phyloP scores from a whole-genome alignment of 345 rosid species.

The Cardamine occulta region DNA sequence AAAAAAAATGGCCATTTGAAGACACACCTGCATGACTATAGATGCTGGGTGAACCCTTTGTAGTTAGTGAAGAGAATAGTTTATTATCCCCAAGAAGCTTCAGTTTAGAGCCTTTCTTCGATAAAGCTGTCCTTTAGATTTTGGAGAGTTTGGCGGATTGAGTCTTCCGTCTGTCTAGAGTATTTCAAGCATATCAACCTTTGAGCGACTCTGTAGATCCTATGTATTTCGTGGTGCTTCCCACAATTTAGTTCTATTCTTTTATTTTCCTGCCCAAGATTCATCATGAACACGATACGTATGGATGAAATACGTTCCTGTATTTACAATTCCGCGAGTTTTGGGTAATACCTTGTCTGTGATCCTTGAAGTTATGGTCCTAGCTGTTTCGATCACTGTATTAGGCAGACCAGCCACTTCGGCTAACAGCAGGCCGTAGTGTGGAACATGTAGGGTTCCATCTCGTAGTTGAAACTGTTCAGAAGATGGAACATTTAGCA shows the following conservation, averaged over 20 bases:
- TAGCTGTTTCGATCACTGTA: constrained; percentile 82
- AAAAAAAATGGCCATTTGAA: not conserved
- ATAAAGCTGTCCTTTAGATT: constrained; percentile 61
- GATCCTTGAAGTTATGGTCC: constrained; percentile 68
- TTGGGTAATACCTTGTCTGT: constrained; percentile 57
- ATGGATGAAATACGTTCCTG: not conserved
- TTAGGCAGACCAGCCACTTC: constrained; percentile 86
- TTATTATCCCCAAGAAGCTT: not conserved
- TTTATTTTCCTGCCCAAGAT: constrained; percentile 55
- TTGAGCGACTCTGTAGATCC: constrained; percentile 62
- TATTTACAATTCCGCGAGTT: not conserved
- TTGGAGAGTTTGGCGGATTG: constrained; percentile 71
- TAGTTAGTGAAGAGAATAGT: not conserved
- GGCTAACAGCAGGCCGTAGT: constrained; percentile 85
- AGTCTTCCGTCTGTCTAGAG: constrained; percentile 65
- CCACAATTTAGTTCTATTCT: constrained; percentile 69
- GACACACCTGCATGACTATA: no score
- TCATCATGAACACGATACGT: not conserved
- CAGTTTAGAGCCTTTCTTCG: constrained; percentile 47
- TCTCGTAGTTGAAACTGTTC: constrained; percentile 78
- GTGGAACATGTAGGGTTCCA: constrained; percentile 74
- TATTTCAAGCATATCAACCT: constrained; percentile 71
- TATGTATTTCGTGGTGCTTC: constrained; percentile 53
- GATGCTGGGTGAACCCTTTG: not conserved
- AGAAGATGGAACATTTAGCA: constrained; percentile 22